Conservation (phyloP, 106 monocot species). For the Allium cepa region DNA sequence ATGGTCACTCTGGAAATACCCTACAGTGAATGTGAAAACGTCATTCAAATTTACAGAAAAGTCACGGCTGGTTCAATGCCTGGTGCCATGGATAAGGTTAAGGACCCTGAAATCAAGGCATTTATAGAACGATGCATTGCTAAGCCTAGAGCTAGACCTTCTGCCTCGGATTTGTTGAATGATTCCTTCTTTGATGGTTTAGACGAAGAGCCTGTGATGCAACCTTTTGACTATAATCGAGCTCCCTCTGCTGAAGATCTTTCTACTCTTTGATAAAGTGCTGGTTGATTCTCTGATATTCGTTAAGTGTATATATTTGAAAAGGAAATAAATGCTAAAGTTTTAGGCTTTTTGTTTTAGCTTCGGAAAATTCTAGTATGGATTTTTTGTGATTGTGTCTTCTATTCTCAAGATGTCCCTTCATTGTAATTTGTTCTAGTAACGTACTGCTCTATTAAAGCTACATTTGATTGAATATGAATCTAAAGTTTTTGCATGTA, state of each 20-base stretch:
- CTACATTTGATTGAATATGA: too few species aligned
- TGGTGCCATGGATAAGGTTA: conserved; percentile 34
- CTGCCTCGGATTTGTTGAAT: conserved; percentile 58
- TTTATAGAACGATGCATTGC: conserved; percentile 80
- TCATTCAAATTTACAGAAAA: conserved; percentile 63
- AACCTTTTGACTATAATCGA: neutral
- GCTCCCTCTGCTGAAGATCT: conserved; percentile 6
- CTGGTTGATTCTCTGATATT: too few species aligned
- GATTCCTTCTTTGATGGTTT: conserved; percentile 73
- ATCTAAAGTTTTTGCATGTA: too few species aligned
- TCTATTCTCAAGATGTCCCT: too few species aligned
- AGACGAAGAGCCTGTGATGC: conserved; percentile 13
- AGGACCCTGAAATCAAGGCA: conserved; percentile 39
- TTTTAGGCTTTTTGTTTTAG: too few species aligned
- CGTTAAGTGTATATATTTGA: too few species aligned
- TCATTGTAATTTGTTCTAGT: too few species aligned
- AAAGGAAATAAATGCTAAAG: too few species aligned
- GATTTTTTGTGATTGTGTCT: too few species aligned
- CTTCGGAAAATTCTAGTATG: too few species aligned
- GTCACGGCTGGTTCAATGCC: conserved; percentile 45
- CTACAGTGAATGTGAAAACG: conserved; percentile 65
- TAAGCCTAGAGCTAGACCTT: conserved; percentile 40
- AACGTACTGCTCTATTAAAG: too few species aligned
- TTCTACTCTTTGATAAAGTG: neutral
- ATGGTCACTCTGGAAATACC: conserved; percentile 74